Base-by-base conservation (phyloP, 2,329 filamentous ascomycete genomes). In the Exophiala sideris region DNA sequence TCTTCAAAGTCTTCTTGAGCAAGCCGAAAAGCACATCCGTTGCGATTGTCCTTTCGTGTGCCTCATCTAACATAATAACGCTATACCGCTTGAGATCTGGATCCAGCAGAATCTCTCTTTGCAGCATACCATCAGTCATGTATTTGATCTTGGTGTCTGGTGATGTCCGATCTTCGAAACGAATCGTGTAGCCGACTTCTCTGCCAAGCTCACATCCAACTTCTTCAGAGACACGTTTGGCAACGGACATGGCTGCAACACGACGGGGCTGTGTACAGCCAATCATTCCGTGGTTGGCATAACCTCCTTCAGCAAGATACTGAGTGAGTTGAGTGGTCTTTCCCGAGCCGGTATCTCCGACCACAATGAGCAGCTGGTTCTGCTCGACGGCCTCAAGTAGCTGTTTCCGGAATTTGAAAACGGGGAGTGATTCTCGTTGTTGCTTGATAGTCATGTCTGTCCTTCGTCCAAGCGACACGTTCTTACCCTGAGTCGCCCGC, bases 71-170 rank as follows among this genome's bases (percentile, higher is more conserved):
- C 86, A 99, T 99, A 66, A 99, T 96, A 57, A 94, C 90, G 1
- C 91, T 95, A 68, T 99, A 99, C 61, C 88, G 84, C 66, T 82
- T 88, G 62, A 99, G 75, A 64, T 96, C 88, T 0, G 91, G 88
- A 68, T 99, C 94, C 62, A 96, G 81, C 48, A 99, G 79, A 68
- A 96, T 91, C 74, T 99, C 94, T 76, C 94, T 83, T 73, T 96
- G 86, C 69, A 99, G 82, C 89, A 97, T 97, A 71, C 94, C 94
- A 66, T 99, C 94, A 12, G 94, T 99, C 92, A 99, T 96, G 75
- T 99, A 99, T 76, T 99, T 99, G 76, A 99, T 96, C 67, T 86
- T 89, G 1, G 94, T 99, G 14, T 86, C 81, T 1, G 89, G 84
- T 60, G 86, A 89, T 0, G 92, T 96, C 68, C 86, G 88, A 73